A percentile compares a stretch with the other conserved stretches of the same genome.
Evolutionary conservation across 2,329 filamentous ascomycete genomes (phyloP).

Genomic region (Ilyonectria sp.): DNA sequence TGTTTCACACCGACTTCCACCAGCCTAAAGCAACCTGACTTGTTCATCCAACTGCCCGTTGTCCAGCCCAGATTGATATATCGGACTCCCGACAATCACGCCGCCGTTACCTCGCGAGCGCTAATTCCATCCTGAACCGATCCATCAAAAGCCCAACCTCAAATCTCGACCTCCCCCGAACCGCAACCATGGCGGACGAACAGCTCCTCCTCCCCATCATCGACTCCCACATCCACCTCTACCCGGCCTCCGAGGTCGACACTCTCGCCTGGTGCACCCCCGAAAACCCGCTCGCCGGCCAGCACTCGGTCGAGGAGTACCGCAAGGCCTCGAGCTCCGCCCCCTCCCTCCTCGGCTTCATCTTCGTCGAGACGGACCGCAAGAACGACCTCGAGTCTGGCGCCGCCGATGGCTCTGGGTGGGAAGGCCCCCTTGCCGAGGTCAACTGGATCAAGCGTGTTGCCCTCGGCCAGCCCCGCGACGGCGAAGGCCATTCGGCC

Average conservation of each 20-base stretch:
- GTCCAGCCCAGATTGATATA: neutral
- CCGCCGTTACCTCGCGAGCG: neutral
- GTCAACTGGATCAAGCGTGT: constrained; percentile 79
- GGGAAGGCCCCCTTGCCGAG: constrained; percentile 79
- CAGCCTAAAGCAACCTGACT: constrained; percentile 13
- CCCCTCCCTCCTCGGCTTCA: constrained; percentile 74
- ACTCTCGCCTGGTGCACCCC: constrained; percentile 80
- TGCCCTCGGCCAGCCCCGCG: constrained; percentile 69
- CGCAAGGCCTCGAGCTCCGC: constrained; percentile 59
- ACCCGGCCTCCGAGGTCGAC: constrained; percentile 76
- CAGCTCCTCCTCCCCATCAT: constrained; percentile 74
- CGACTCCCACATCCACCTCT: constrained; percentile 95
- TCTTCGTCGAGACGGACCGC: constrained; percentile 89
- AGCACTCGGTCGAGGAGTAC: constrained; percentile 78
- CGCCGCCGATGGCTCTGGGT: constrained; percentile 67
- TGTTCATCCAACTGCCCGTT: neutral
- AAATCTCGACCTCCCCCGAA: neutral
- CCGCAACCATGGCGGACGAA: constrained; percentile 54
- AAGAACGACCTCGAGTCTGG: constrained; percentile 70
- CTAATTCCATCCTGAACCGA: neutral
- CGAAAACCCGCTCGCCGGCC: constrained; percentile 71
- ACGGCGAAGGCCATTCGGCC: constrained; percentile 70
- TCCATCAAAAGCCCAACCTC: neutral
- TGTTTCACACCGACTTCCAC: constrained; percentile 25
- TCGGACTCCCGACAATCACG: neutral